These are phyloP conservation scores for Catharanthus roseus DNA, from an alignment of 257 asterid genomes.

Conservation along the genomic window DNA sequence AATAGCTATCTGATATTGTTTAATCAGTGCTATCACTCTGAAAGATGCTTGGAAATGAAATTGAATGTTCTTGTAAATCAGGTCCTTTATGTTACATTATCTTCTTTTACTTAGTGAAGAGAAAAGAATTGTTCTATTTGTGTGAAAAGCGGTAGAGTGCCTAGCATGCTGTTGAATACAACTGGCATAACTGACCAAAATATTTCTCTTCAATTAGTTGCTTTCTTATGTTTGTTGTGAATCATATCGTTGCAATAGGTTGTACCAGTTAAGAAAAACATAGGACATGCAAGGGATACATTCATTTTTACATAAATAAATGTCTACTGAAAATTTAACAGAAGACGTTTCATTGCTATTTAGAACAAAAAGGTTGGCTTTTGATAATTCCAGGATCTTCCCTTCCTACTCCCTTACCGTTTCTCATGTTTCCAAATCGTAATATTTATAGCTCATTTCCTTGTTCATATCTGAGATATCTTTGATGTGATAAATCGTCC, in stretches of 20 bases:
- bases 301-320: background rate
- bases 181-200: background rate
- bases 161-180: background rate
- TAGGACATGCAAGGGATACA: background rate
- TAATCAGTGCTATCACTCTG: background rate
- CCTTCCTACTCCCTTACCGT: background rate
- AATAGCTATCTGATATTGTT: background rate
- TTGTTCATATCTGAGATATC: background rate
- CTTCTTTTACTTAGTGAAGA: background rate
- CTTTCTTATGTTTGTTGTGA: background rate
- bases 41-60: background rate
- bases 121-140: background rate
- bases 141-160: background rate
- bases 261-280: background rate
- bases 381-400: background rate
- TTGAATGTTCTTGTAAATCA: background rate
- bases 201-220: background rate
- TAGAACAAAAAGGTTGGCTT: background rate
- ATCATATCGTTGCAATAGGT: background rate
- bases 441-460: background rate
- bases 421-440: conserved; percentile 18
- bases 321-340: background rate
- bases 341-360: background rate
- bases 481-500: background rate
- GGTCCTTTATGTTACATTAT: background rate